Evolutionary conservation across 2,329 filamentous ascomycete species (phyloP).

Genomic region (Xylaria sp.): DNA sequence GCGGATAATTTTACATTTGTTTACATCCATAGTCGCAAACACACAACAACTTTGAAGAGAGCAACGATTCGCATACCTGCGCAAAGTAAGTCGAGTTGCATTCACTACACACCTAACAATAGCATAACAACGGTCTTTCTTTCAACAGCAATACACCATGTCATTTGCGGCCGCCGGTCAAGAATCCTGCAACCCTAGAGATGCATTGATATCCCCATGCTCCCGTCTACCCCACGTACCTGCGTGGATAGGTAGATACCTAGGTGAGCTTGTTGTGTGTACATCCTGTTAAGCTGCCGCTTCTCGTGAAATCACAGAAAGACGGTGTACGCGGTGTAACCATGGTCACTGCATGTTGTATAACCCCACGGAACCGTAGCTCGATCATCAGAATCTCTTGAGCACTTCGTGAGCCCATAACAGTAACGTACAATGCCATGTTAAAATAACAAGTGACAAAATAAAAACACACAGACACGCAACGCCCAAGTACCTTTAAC

Average conservation of each 20-base stretch:
- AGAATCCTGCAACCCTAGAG: too few species aligned
- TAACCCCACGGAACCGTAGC: not conserved
- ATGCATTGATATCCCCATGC: not conserved
- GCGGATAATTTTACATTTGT: not conserved
- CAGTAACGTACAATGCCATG: not conserved
- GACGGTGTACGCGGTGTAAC: not conserved
- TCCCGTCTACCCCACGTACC: not conserved
- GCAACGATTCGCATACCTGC: too few species aligned
- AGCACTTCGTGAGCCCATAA: not conserved
- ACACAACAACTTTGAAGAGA: too few species aligned
- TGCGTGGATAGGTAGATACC: not conserved
- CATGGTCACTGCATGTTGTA: not conserved
- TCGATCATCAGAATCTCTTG: not conserved
- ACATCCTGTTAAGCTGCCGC: not conserved
- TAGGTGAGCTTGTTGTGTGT: too few species aligned
- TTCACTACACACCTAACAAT: not conserved
- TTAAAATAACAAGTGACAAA: slow-evolving; percentile 1
- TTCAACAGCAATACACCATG: too few species aligned
- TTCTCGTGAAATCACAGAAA: not conserved
- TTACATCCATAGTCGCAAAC: too few species aligned
- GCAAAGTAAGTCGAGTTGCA: too few species aligned
- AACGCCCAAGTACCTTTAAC: slow-evolving; percentile 11
- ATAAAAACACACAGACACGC: not conserved
- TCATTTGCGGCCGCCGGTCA: too few species aligned
- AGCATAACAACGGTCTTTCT: too few species aligned